Evolutionary conservation across 371 early-diverging fungal species (phyloP).

Genomic region (Rhizopus sp.): DNA sequence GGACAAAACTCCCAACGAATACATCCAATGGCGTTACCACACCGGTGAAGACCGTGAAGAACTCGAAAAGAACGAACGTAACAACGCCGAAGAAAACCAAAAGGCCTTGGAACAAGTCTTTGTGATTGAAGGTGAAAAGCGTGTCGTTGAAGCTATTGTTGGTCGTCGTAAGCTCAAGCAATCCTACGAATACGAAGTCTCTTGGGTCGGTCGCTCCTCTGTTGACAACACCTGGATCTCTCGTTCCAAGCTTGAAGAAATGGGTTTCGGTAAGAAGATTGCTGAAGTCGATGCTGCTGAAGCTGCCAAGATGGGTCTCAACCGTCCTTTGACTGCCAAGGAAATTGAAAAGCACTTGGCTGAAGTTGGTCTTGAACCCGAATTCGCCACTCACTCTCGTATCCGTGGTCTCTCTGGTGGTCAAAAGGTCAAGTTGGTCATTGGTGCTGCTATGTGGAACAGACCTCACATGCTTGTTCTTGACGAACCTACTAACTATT

Average conservation of each 20-base stretch:
- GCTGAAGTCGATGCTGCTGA: conserved; percentile 67
- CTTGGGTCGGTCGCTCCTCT: conserved; percentile 58
- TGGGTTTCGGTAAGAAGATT: conserved; percentile 69
- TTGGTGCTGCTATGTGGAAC: conserved; percentile 85
- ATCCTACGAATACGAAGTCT: conserved; percentile 68
- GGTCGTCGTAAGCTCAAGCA: conserved; percentile 73
- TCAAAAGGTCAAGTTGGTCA: conserved; percentile 89
- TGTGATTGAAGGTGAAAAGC: conserved; percentile 65
- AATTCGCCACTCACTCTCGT: conserved; percentile 79
- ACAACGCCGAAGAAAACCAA: conserved; percentile 63
- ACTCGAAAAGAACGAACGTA: conserved; percentile 64
- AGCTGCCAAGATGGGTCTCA: conserved; percentile 66
- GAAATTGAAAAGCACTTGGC: conserved; percentile 72
- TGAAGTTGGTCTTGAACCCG: conserved; percentile 71
- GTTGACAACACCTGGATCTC: conserved; percentile 73
- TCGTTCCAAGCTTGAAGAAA: conserved; percentile 67
- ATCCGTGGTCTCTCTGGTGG: conserved; percentile 90
- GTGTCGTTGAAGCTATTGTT: conserved; percentile 58
- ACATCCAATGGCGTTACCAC: conserved; percentile 74
- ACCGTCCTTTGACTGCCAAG: conserved; percentile 62
- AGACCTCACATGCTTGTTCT: conserved; percentile 85
- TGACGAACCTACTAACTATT: conserved; percentile 89
- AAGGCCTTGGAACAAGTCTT: conserved; percentile 65
- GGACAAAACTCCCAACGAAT: conserved; percentile 68
- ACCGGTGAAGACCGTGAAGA: conserved; percentile 71